Base-by-base conservation (phyloP, 495 filamentous ascomycete genomes). In the Podospora australis region DNA sequence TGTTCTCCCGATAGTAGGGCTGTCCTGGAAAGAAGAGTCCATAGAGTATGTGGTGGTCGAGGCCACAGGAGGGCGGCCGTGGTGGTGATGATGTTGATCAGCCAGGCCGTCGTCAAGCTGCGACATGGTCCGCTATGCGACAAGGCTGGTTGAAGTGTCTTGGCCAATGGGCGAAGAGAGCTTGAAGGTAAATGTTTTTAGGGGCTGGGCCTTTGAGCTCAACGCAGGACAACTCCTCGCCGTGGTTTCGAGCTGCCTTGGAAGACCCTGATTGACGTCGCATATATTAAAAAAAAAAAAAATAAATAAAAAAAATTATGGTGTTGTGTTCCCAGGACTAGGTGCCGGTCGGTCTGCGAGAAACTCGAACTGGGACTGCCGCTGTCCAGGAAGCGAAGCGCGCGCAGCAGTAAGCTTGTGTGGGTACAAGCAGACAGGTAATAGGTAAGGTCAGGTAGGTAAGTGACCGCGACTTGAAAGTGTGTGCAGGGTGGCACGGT, bases 241-340 rank as follows among this genome's bases (percentile, higher is more conserved):
- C 22, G 58, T 36, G 56, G 66, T 69, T 71, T 74, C 69, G 70
- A 72, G 65, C 64, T 66, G 65, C 67, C 63, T 63, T n/a, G 56
- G 61, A 63, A 53, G 62, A 66, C 68, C 70, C 71, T 68, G 64
- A 70, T 70, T 65, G 60, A 60, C 67, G 70, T 70, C 64, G 70
- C 70, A 74, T 72, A 56, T 56, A 66, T 55, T 54, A 49, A 50
- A 19, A n/a, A n/a, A n/a, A n/a, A n/a, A n/a, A n/a, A n/a, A n/a
- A n/a, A n/a, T n/a, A n/a, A n/a, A n/a, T n/a, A n/a, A n/a, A n/a
- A n/a, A n/a, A n/a, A n/a, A n/a, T n/a, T n/a, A n/a, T 44, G 47
- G 42, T 14, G 39, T 49, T 55, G 34, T 41, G 38, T 45, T 47
- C 19, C 46, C 52, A 30, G 29, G 47, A 44, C 36, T 30, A n/a